Base-by-base conservation (phyloP, 2,329 filamentous ascomycete genomes). In the Mycosphaerelloides madeirae region DNA sequence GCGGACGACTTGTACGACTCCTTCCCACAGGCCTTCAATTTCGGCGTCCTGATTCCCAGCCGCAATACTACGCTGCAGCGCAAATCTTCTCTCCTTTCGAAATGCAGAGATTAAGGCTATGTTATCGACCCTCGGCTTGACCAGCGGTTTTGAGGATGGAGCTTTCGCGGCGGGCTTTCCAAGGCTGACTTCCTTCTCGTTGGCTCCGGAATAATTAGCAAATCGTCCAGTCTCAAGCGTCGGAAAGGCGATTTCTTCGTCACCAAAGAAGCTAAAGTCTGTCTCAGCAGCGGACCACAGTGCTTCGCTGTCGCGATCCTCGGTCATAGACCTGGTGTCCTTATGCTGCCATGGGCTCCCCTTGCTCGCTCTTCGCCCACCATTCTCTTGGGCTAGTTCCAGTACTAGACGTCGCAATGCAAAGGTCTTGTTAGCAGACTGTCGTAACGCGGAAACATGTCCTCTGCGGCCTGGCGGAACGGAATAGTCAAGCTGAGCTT, bases 1-100 rank as follows among this genome's bases (percentile, higher is more conserved):
- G n/a, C 77, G 65, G n/a, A 81, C 65, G 22, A 82, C 69, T 41
- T 76, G 76, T 18, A 83, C 71, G 28, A 78, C 68, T 5, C 79
- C 79, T 22, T 74, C 71, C 79, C 79, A 83, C 50, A 78, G 71
- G 0, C 79, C 79, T 44, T 79, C 75, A 0, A 79, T 69, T 12
- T 63, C 59, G 15, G 62, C 60, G 3, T 69, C 59, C 13, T 55
- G 43, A 12, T 64, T 65, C 38, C 58, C 62, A 19, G 57, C 63
- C 3, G 60, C 61, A 8, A 59, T n/a, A 20, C 31, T 49, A 18
- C 54, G 47, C 13, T 74, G 66, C 54, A 74, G 78, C 25, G 72
- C 71, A 6, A 66, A 65, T 53, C 75, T 80, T 41, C 71, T 73
- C 12, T 71, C 66, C 39, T 69, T 73, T 19, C 79, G 68, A 54